Evolutionary conservation across 768 basidiomycete genomes (phyloP).

Genomic region (Boletellus emodensis): DNA sequence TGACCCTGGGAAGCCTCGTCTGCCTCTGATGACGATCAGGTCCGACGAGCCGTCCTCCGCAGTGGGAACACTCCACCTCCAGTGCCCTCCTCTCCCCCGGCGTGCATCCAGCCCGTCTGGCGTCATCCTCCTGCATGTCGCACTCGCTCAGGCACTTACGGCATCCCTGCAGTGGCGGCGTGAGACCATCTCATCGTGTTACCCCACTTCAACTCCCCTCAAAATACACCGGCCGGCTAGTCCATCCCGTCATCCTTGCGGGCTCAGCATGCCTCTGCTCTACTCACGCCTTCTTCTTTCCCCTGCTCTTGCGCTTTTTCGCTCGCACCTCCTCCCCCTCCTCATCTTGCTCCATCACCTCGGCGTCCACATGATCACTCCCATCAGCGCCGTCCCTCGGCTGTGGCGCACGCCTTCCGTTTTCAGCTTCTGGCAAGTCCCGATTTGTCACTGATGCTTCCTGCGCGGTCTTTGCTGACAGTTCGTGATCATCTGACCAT

Average conservation of each 20-base stretch:
- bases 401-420: constrained; percentile 19
- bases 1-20: constrained; percentile 11
- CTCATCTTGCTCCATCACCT: constrained; percentile 9
- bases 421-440: constrained; percentile 13
- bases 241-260: no score
- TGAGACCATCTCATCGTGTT: constrained; percentile 5
- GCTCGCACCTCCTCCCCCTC: constrained; percentile 8
- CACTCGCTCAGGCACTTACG: constrained; percentile 17
- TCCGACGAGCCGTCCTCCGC: neutral
- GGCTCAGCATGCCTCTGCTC: neutral
- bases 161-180: constrained; percentile 7
- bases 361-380: constrained; percentile 2
- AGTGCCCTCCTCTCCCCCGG: no score
- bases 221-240: no score
- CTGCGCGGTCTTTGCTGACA: constrained; percentile 17
- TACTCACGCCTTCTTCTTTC: constrained; percentile 15
- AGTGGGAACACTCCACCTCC: constrained; percentile 4
- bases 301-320: constrained; percentile 22
- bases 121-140: neutral
- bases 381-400: constrained; percentile 13
- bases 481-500: constrained; percentile 59
- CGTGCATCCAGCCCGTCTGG: no score
- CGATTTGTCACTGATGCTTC: constrained; percentile 9
- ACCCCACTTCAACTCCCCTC: no score
- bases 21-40: neutral